Conservation (phyloP, 148 eudicot species). For the Arctostaphylos glauca region DNA sequence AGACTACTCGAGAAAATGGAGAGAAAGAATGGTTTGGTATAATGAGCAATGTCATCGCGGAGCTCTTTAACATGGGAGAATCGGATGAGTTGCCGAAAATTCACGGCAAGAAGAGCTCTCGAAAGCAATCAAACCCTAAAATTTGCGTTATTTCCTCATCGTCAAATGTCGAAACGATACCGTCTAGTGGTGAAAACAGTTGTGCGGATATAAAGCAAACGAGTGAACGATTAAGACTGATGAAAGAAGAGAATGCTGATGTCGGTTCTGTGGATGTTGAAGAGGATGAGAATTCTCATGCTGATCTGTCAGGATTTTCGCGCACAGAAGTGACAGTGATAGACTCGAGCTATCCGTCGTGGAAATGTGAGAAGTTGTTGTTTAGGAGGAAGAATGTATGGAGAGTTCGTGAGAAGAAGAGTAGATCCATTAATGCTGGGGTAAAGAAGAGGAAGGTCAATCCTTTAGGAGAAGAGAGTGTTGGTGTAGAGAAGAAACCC, state of each 20-base stretch:
- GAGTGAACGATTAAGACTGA: slow-evolving; percentile 21
- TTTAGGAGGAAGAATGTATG: slow-evolving; percentile 80
- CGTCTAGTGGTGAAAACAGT: slow-evolving; percentile 39
- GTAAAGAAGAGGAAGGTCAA: slow-evolving; percentile 49
- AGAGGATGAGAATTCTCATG: slow-evolving; percentile 30
- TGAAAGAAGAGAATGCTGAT: slow-evolving; percentile 7
- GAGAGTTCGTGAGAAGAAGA: slow-evolving; percentile 70
- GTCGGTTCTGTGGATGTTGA: slow-evolving; percentile 19
- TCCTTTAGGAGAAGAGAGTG: slow-evolving; percentile 17
- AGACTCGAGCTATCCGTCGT: slow-evolving; percentile 60
- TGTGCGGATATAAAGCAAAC: slow-evolving; percentile 15
- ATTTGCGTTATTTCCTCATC: slow-evolving; percentile 26
- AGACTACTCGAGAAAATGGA: slow-evolving; percentile 17
- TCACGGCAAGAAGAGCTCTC: slow-evolving; percentile 35
- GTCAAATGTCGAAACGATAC: slow-evolving; percentile 10
- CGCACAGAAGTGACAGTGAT: slow-evolving; percentile 73
- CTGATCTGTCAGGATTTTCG: slow-evolving; percentile 55
- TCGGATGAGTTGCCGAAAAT: slow-evolving; percentile 24
- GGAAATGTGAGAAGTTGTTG: slow-evolving; percentile 71
- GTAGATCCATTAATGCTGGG: slow-evolving; percentile 25
- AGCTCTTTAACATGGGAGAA: slow-evolving; percentile 64
- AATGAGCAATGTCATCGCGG: slow-evolving; percentile 39
- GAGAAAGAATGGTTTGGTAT: slow-evolving; percentile 21
- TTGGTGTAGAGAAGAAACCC: slow-evolving; percentile 24
- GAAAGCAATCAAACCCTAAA: slow-evolving; percentile 74